Conservation (phyloP, 2,329 filamentous ascomycete species). For the Scopulariopsis brevicaulis region DNA sequence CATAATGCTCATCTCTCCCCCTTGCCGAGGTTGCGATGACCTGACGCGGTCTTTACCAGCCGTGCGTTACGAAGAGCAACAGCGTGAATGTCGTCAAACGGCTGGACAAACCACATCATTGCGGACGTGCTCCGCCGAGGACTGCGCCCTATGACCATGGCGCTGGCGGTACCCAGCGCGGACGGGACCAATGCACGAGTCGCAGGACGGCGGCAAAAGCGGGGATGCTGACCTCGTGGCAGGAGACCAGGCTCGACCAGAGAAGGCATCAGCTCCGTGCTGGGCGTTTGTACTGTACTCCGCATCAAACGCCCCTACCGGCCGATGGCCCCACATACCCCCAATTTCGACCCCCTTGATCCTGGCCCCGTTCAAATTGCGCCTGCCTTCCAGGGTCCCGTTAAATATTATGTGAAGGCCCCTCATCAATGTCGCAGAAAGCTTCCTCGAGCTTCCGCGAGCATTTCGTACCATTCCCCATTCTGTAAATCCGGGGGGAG, state of each 20-base stretch:
- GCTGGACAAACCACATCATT: neutral
- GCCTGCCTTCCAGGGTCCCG: neutral
- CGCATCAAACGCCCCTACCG: neutral
- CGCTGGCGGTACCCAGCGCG: neutral
- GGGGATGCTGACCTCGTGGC: neutral
- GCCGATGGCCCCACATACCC: neutral
- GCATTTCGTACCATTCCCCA: neutral
- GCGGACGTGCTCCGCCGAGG: neutral
- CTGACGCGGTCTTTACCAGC: neutral
- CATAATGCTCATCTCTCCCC: neutral
- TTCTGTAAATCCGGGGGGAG: neutral
- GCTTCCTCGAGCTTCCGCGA: slow-evolving; percentile 1
- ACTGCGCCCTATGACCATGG: neutral
- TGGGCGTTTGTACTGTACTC: neutral
- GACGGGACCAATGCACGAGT: neutral
- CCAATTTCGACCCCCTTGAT: neutral
- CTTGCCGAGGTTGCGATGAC: neutral
- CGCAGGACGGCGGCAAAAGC: neutral
- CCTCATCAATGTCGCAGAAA: slow-evolving; percentile 1
- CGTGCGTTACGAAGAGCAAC: neutral
- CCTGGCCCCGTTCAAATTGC: neutral
- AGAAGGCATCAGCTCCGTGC: neutral
- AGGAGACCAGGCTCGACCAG: neutral
- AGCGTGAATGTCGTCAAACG: neutral
- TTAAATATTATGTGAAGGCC: slow-evolving; percentile 1